phyloP scores from a whole-genome alignment of 179 eudicot genomes.

The Gypsophila paniculata region DNA sequence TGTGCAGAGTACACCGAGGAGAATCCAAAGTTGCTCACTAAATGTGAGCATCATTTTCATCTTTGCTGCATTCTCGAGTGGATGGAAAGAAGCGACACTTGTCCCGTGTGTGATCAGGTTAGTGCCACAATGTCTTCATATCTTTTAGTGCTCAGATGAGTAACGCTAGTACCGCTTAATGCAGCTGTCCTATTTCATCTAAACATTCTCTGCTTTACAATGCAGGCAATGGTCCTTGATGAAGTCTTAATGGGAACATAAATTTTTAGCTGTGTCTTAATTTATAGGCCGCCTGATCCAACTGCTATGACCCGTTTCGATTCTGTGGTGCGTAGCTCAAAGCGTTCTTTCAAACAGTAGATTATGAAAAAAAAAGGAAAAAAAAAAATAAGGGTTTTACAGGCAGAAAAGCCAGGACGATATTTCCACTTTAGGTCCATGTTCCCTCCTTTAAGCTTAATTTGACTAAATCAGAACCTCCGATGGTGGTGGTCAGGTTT shows the following conservation, averaged over 20 bases:
- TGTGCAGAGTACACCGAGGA: constrained; percentile 70
- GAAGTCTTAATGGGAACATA: constrained; percentile 17
- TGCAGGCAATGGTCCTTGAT: constrained; percentile 41
- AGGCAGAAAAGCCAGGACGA: neutral
- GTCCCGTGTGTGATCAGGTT: constrained; percentile 85
- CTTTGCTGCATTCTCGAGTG: constrained; percentile 82
- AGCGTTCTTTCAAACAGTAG: constrained; percentile 2
- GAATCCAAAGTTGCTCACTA: constrained; percentile 70
- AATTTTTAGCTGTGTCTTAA: constrained; percentile 1
- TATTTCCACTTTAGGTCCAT: constrained; percentile 14
- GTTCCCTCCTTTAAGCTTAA: constrained; percentile 10
- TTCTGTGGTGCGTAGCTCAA: constrained; percentile 5
- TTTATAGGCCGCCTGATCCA: neutral
- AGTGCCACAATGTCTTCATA: neutral
- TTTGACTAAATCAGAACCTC: constrained; percentile 1
- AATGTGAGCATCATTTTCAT: constrained; percentile 83
- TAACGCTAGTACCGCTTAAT: neutral
- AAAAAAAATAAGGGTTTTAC: neutral
- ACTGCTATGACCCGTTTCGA: neutral
- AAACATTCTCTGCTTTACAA: neutral
- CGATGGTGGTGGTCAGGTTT: constrained; percentile 4
- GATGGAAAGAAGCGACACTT: constrained; percentile 82
- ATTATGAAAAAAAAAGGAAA: neutral
- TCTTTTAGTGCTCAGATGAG: neutral
- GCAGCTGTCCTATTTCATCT: neutral